Conservation (phyloP, 2,329 filamentous ascomycete species). For the Xylariaceae sp. region DNA sequence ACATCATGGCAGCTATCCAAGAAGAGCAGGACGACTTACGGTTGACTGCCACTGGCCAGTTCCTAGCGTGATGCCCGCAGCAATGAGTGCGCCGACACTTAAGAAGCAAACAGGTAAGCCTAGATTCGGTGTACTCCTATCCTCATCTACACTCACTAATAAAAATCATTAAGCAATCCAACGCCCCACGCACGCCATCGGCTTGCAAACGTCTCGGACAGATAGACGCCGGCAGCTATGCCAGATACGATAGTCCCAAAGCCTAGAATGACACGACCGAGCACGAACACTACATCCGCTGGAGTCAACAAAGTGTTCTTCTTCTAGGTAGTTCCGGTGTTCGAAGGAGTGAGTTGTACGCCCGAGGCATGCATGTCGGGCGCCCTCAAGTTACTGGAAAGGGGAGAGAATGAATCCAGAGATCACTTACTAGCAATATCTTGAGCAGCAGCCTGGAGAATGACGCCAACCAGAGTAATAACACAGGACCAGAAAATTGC, state of each 20-base stretch:
- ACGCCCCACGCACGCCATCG: slow-evolving; percentile 36
- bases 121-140: neutral
- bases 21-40: slow-evolving; percentile 16
- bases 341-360: too few species aligned
- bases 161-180: slow-evolving; percentile 27
- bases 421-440: slow-evolving; percentile 48
- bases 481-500: slow-evolving; percentile 39
- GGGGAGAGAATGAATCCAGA: too few species aligned
- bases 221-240: slow-evolving; percentile 43
- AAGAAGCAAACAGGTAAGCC: neutral
- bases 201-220: slow-evolving; percentile 46
- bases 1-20: neutral
- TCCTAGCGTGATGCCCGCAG: slow-evolving; percentile 42
- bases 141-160: slow-evolving; percentile 21
- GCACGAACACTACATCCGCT: too few species aligned
- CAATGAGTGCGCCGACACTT: slow-evolving; percentile 37
- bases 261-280: slow-evolving; percentile 44
- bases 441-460: slow-evolving; percentile 46
- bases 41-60: slow-evolving; percentile 40
- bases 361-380: too few species aligned
- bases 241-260: slow-evolving; percentile 41
- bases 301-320: too few species aligned
- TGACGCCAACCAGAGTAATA: slow-evolving; percentile 41
- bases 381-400: too few species aligned
- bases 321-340: too few species aligned